These are phyloP conservation scores for Ustilago xerochloae DNA, from an alignment of 1,284 basidiomycete species.

Conservation along the genomic window DNA sequence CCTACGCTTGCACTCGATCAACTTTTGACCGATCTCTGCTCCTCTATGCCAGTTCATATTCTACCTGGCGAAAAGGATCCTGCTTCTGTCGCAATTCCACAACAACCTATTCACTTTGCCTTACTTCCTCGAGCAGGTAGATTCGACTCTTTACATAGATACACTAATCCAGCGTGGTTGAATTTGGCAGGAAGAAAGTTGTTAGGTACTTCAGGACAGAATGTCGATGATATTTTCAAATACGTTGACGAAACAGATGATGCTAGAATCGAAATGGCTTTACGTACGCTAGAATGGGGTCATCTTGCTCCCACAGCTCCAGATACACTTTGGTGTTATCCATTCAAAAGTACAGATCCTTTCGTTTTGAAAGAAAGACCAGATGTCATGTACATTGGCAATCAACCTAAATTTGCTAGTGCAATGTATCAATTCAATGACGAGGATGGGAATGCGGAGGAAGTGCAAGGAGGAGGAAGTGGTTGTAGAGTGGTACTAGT, in stretches of 20 bases:
- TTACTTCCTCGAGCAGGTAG: conserved; percentile 79
- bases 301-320: conserved; percentile 98
- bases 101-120: conserved; percentile 89
- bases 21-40: conserved; percentile 78
- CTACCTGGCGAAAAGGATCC: conserved; percentile 88
- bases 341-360: conserved; percentile 87
- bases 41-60: conserved; percentile 72
- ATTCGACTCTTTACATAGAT: conserved; percentile 77
- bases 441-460: conserved; percentile 58
- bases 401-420: conserved; percentile 77
- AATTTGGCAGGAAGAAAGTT: conserved; percentile 73
- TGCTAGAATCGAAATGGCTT: conserved; percentile 76
- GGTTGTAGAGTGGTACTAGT: conserved; percentile 80
- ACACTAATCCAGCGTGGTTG: conserved; percentile 91
- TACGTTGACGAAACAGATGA: conserved; percentile 73
- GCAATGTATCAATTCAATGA: conserved; percentile 66
- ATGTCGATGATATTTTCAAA: conserved; percentile 93
- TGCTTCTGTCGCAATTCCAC: conserved; percentile 86
- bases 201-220: conserved; percentile 88
- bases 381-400: conserved; percentile 90
- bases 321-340: conserved; percentile 97
- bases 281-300: conserved; percentile 87
- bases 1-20: conserved; percentile 74
- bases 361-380: conserved; percentile 87
- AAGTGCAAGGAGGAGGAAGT: conserved; percentile 66